Percentiles rank a stretch among this genome's conserved stretches.
Evolutionary conservation across 2,329 filamentous ascomycete genomes (phyloP).

Genomic region (Exophiala calicioides): DNA sequence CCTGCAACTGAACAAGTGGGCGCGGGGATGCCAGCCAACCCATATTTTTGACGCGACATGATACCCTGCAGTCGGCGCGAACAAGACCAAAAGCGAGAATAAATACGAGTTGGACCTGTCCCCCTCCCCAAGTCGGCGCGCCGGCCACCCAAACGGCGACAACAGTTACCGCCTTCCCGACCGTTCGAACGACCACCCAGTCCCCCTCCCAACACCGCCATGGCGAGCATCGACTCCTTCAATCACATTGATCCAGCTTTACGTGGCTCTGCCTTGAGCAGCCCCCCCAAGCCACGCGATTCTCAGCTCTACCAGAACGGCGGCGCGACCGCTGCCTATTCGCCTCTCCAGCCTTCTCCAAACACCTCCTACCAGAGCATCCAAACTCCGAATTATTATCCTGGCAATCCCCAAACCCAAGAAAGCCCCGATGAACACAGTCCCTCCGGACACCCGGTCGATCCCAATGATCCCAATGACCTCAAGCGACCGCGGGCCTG

Average conservation of each 20-base stretch:
- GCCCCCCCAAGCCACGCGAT: conserved; percentile 26
- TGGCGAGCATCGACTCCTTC: conserved; percentile 17
- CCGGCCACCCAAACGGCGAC: conserved; percentile 21
- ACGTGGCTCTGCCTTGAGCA: conserved; percentile 23
- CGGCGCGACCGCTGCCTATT: conserved; percentile 22
- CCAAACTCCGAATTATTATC: conserved; percentile 30
- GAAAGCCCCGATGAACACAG: conserved; percentile 30
- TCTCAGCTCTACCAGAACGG: conserved; percentile 24
- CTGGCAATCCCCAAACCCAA: conserved; percentile 21
- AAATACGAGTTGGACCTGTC: conserved; percentile 1
- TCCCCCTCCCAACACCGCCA: conserved; percentile 1
- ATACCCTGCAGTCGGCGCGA: conserved; percentile 4
- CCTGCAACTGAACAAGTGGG: background rate
- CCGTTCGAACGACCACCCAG: conserved; percentile 3
- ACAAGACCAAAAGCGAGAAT: no score
- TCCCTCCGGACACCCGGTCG: conserved; percentile 29
- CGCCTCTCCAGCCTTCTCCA: conserved; percentile 29
- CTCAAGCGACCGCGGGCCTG: conserved; percentile 71
- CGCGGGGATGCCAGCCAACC: conserved; percentile 1
- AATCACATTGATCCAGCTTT: conserved; percentile 26
- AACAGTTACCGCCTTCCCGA: conserved; percentile 20
- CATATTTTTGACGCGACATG: conserved; percentile 4
- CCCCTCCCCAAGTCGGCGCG: conserved; percentile 9
- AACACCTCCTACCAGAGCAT: conserved; percentile 30
- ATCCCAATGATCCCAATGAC: conserved; percentile 45